Conservation (phyloP, 169 alveolate genomes). For the Perkinsus olseni region DNA sequence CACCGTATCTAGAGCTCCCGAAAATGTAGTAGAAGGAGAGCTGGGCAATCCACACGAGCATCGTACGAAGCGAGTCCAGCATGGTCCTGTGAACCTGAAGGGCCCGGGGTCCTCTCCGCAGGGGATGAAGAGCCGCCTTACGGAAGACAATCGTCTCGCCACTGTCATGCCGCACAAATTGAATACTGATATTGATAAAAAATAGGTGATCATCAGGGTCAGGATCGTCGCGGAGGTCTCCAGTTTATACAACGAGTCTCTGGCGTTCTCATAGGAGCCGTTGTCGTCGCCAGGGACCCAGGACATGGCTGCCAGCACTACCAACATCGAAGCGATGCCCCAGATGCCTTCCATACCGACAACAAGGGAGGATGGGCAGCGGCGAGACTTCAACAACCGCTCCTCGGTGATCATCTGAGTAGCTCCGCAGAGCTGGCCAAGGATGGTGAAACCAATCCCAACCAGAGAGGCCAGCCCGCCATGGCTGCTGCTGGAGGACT, state of each 20-base stretch:
- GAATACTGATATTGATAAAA: not conserved
- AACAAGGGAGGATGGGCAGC: not conserved
- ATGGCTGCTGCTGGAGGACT: not conserved
- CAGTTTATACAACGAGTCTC: not conserved
- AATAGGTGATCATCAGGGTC: not conserved
- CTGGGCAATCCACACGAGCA: conserved; percentile 1
- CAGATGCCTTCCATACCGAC: not conserved
- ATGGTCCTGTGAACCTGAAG: not conserved
- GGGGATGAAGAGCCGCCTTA: not conserved
- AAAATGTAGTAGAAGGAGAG: not conserved
- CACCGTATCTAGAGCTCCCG: not conserved
- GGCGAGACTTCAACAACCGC: not conserved
- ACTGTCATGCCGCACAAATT: conserved; percentile 1
- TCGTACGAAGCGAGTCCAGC: not conserved
- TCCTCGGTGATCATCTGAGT: conserved; percentile 2
- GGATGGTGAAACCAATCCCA: not conserved
- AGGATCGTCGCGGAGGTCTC: not conserved
- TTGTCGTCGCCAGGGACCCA: not conserved
- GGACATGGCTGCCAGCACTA: not conserved
- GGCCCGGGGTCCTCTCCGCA: not conserved
- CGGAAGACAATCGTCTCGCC: not conserved
- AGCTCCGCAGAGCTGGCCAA: not conserved
- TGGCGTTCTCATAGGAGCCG: not conserved
- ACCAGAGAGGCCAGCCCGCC: not conserved
- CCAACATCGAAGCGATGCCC: not conserved